Evolutionary conservation across 2,329 filamentous ascomycete species (phyloP), one percentile per base, ranked within the genome.

Genomic region (Alternaria triticina): DNA sequence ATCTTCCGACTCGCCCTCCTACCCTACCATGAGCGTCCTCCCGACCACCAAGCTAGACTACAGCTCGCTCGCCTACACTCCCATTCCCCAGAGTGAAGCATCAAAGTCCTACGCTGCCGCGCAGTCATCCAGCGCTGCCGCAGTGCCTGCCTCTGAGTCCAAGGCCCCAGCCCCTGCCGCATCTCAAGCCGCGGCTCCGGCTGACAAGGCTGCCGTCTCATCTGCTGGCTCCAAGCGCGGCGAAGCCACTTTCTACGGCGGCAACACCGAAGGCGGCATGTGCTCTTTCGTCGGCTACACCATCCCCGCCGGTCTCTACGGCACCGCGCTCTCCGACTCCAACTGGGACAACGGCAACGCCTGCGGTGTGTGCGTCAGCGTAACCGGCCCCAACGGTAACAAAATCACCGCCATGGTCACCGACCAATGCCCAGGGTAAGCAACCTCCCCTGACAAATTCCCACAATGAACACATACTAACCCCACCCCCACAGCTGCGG

Each of bases 231-330:
- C 66, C 43, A 71, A 71, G 36, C 46, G 50, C 8, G 79, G 79
- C 25, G 60, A 75, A 25, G 79, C 77, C n/a, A 80, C 77, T 8
- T 78, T 73, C 69, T 80, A 81, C 59, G 76, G 74, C 30, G 77
- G 78, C 8, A 79, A 80, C 73, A 74, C 88, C 3, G 76, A 79
- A 6, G 88, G 88, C 43, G 89, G 89, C 65, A 84, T 83, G 62
- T 92, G 89, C 79, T 87, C 86, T 12, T 90, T 91, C 82, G 82
- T 83, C 8, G 86, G 84, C 54, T 90, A 90, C 80, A 88, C 84
- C 3, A 80, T 91, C 25, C 88, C 89, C 7, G 81, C 84, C 11
- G 81, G 82, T 12, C 77, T 91, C 59, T 87, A 82, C 70, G 89
- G 90, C 59, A 89, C 88, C 10, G 89, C 90, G 2, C 83, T 89